Base-by-base conservation (phyloP, 352 stramenopile species). In the Peronospora destructor region DNA sequence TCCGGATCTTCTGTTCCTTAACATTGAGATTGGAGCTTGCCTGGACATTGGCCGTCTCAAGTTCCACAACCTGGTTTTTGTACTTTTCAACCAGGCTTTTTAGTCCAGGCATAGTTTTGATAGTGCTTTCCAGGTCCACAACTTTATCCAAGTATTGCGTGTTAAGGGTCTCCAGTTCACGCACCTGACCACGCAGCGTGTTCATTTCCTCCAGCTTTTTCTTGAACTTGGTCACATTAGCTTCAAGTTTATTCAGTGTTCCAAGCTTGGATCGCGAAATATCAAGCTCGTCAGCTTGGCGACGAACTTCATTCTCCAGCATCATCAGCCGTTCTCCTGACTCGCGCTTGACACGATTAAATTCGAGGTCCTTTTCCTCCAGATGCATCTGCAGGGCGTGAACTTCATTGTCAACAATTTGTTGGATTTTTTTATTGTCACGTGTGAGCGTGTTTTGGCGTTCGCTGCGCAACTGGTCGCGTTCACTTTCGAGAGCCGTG, bases 341-440 rank as follows among this genome's bases (percentile, higher is more conserved):
- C 47, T 93, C 80, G 25, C 73, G 73, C 56, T 89, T 91, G 16
- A 85, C 60, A 26, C 81, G 78, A 45, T 69, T 59, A 6, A 91
- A 52, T 42, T 90, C 77, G 2, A 91, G 59, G 16, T 85, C 79
- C 47, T 90, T 88, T 43, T 86, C 80, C 17, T 93, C 79, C 30
- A 93, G 56, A 53, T 86, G 64, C 46, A 89, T 63, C 10, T 73
- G 84, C 12, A 91, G 55, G 35, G 74, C 64, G 36, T 93, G 80
- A 13, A 90, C 68, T 54, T 93, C 80, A 29, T 78, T 74, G 25
- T 90, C 82, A 5, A 93, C 83, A 45, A 93, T 84, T 60, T 92
- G 76, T 49, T 91, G 74, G 47, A 93, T 87, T 59, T 93, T 93
- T 35, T 89, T 87, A 66, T 93, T 91, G 63, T 91, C 80, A 28